Percentiles rank a stretch among this genome's conserved stretches.
Conservation (phyloP, 179 eudicot species). For the Heliamphora pulchella region DNA sequence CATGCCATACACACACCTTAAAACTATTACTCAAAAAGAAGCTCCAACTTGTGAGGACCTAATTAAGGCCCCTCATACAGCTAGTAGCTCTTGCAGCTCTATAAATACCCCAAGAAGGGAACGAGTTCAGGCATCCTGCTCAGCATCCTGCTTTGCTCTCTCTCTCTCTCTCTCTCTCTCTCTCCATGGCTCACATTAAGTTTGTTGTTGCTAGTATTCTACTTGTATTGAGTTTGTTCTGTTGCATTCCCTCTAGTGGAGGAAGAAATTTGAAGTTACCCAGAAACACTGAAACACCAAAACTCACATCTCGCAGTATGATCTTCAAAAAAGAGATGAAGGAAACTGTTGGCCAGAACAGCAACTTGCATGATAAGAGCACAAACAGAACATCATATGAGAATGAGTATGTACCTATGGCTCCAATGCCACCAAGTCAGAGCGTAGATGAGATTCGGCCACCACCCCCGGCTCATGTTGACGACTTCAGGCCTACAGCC, state of each 20-base stretch:
- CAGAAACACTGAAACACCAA: conserved; percentile 19
- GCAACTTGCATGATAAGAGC: conserved; percentile 10
- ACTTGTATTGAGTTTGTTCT: conserved; percentile 23
- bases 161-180: conserved; percentile 16
- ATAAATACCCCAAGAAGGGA: conserved; percentile 33
- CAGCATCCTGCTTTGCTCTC: not conserved
- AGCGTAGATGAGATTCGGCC: conserved; percentile 21
- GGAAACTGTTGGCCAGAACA: conserved; percentile 6
- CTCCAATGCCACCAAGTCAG: conserved; percentile 19
- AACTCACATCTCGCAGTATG: conserved; percentile 17
- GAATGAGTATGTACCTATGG: conserved; percentile 6
- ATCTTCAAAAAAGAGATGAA: conserved; percentile 4
- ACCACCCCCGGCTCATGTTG: conserved; percentile 31
- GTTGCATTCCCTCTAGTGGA: conserved; percentile 19
- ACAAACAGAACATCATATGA: conserved; percentile 15
- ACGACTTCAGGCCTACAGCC: conserved; percentile 47
- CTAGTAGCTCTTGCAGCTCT: conserved; percentile 20
- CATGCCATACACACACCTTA: no score
- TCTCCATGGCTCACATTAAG: conserved; percentile 29
- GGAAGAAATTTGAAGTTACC: conserved; percentile 32
- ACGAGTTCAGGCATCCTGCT: conserved; percentile 17
- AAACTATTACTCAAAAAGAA: not conserved
- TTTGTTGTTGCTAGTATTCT: conserved; percentile 25
- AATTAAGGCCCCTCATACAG: not conserved
- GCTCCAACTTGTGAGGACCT: conserved; percentile 26